phyloP scores from a whole-genome alignment of 1,284 basidiomycete genomes.

The Ceratobasidium sp. region DNA sequence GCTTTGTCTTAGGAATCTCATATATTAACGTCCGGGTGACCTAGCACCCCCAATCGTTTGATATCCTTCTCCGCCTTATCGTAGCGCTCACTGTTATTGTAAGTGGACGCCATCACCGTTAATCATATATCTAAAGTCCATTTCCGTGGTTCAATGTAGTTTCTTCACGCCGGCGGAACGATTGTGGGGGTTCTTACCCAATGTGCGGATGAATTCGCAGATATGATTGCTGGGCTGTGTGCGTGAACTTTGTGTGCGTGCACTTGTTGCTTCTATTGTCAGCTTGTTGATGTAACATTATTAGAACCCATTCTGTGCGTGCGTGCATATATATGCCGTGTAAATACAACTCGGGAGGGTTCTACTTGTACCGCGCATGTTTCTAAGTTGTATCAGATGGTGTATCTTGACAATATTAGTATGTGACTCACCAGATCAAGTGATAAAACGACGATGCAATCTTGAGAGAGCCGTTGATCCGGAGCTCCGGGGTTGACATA shows the following conservation, averaged over 20 bases:
- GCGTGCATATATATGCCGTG: no score
- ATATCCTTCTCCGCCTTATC: conserved; percentile 1
- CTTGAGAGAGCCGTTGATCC: not conserved
- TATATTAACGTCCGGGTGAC: not conserved
- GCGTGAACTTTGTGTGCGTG: no score
- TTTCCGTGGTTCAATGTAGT: not conserved
- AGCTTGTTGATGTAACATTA: no score
- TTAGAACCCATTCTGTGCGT: no score
- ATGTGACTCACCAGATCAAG: not conserved
- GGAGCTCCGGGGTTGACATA: not conserved
- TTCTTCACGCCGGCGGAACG: no score
- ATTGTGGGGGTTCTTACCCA: no score
- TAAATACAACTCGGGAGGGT: no score
- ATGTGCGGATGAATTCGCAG: no score
- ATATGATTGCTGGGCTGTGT: no score
- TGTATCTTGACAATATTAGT: not conserved
- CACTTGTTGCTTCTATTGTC: no score
- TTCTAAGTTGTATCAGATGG: not conserved
- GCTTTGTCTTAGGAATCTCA: not conserved
- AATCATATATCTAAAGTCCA: conserved; percentile 1
- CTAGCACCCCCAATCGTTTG: conserved; percentile 3
- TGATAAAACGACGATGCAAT: not conserved
- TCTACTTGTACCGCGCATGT: not conserved
- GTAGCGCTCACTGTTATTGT: not conserved
- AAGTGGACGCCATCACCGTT: not conserved